These are phyloP conservation scores for Fraxinus ornus DNA, from an alignment of 305 asterid species.

Conservation along the genomic window DNA sequence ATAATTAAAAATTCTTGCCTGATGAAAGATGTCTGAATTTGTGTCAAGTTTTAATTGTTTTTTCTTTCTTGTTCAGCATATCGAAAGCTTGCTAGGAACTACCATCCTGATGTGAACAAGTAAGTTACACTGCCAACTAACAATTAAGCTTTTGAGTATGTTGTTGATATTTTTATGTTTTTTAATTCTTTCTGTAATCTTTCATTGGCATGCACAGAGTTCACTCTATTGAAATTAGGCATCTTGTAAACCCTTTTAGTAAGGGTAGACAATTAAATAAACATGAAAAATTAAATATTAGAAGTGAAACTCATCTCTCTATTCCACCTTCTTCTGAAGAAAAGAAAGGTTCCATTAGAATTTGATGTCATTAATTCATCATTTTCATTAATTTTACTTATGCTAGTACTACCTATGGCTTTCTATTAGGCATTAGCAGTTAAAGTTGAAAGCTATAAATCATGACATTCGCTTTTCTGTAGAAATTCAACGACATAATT, in stretches of 20 bases:
- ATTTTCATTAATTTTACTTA: not conserved
- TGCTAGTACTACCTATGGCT: slow-evolving; percentile 1
- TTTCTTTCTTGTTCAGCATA: slow-evolving; percentile 57
- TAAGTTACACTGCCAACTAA: slow-evolving; percentile 34
- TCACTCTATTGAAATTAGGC: slow-evolving; percentile 5
- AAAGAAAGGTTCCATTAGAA: not conserved
- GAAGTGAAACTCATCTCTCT: slow-evolving; percentile 1
- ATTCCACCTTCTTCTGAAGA: not conserved
- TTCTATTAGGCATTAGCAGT: not conserved
- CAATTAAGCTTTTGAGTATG: slow-evolving; percentile 7
- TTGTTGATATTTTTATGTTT: not conserved
- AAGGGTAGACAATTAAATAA: not conserved
- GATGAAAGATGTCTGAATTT: slow-evolving; percentile 10
- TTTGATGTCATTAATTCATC: not conserved
- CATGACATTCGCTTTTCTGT: slow-evolving; percentile 8
- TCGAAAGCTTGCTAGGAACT: slow-evolving; percentile 90
- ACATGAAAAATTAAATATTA: not conserved
- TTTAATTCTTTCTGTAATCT: not conserved
- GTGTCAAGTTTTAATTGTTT: slow-evolving; percentile 9
- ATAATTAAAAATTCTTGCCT: slow-evolving; percentile 10
- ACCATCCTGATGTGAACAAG: slow-evolving; percentile 99
- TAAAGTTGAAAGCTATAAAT: not conserved
- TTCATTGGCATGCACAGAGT: not conserved
- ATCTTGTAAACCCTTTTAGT: not conserved
- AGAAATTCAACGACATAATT: not conserved